A percentile compares a stretch with the other conserved stretches of the same genome.
Evolutionary conservation across 2,329 filamentous ascomycete species (phyloP).

Genomic region (Orbilia brochopaga): DNA sequence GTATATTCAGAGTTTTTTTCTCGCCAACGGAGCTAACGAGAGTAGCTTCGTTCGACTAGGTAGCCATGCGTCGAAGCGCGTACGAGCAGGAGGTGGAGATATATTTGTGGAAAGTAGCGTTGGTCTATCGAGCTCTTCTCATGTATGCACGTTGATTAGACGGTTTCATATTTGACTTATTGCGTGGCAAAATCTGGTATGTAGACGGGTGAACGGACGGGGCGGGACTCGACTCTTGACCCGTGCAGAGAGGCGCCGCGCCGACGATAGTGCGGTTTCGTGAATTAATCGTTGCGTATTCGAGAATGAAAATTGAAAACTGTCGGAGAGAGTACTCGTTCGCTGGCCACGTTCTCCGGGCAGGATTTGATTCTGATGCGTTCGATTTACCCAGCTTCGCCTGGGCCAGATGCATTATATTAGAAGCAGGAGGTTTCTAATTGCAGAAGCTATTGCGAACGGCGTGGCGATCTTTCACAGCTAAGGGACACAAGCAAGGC

Average conservation of each 20-base stretch:
- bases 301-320: neutral
- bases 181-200: constrained; percentile 47
- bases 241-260: neutral
- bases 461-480: neutral
- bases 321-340: too few relatives aligned
- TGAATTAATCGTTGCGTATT: neutral
- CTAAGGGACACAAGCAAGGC: neutral
- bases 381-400: too few relatives aligned
- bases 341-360: too few relatives aligned
- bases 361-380: too few relatives aligned
- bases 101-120: constrained; percentile 1
- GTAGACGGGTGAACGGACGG: neutral
- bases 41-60: neutral
- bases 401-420: neutral
- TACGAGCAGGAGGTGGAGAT: constrained; percentile 30
- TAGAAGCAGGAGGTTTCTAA: neutral
- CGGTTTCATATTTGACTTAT: constrained; percentile 49
- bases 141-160: constrained; percentile 1
- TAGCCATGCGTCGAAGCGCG: constrained; percentile 27
- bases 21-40: neutral
- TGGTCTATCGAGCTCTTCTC: neutral
- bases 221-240: neutral
- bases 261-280: too few relatives aligned
- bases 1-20: neutral
- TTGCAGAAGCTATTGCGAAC: neutral